A percentile compares a stretch with the other conserved stretches of the same genome.
Conservation (phyloP, 176 grass and related monocot genomes). For the Juncus effusus region DNA sequence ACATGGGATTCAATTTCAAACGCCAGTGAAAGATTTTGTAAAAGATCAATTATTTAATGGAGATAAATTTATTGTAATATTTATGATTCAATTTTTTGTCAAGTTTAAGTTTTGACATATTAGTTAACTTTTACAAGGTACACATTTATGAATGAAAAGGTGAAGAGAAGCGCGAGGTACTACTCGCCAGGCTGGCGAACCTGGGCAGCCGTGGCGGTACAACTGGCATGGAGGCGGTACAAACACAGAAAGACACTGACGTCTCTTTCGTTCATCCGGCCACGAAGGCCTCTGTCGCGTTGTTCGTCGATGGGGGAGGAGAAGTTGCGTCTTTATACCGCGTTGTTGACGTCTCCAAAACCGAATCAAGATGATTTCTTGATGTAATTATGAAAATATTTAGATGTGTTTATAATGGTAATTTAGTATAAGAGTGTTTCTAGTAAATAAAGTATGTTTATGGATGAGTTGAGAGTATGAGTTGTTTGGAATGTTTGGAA, state of each 20-base stretch:
- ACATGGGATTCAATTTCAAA: too few species aligned
- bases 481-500: too few species aligned
- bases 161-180: conserved; percentile 74
- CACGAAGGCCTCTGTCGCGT: conserved; percentile 50
- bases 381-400: conserved; percentile 1
- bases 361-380: conserved; percentile 71
- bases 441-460: too few species aligned
- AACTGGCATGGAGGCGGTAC: conserved; percentile 71
- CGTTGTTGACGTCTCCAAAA: conserved; percentile 73
- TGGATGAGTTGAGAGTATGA: too few species aligned
- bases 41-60: too few species aligned
- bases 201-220: conserved; percentile 84
- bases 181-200: conserved; percentile 90
- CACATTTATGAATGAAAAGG: conserved; percentile 76
- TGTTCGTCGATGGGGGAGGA: conserved; percentile 82
- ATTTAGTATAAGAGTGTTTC: too few species aligned
- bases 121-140: conserved; percentile 23
- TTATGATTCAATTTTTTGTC: too few species aligned
- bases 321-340: conserved; percentile 77
- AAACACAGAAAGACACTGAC: conserved; percentile 68
- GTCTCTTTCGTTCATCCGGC: conserved; percentile 66
- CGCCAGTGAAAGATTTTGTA: too few species aligned
- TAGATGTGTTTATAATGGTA: too few species aligned
- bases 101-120: too few species aligned
- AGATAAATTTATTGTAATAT: too few species aligned